Conservation (phyloP, 306 rosid species). For the Rosa multiflora region DNA sequence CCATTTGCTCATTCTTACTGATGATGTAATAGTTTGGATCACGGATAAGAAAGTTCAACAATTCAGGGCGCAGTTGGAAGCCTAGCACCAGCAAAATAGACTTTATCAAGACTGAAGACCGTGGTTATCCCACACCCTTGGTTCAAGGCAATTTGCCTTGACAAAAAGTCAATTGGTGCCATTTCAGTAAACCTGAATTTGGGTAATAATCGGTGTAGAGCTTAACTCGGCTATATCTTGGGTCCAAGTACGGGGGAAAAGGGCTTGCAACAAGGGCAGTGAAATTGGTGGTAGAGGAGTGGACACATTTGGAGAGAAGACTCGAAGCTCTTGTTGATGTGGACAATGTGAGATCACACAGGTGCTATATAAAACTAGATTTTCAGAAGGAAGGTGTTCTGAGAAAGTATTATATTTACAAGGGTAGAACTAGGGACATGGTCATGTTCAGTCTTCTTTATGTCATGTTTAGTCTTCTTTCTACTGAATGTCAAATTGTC, state of each 20-base stretch:
- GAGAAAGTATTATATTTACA: no score
- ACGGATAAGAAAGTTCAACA: slow-evolving; percentile 38
- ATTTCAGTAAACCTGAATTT: slow-evolving; percentile 33
- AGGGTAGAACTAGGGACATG: no score
- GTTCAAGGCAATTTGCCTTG: slow-evolving; percentile 62
- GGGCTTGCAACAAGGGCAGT: slow-evolving; percentile 64
- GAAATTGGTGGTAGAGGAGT: slow-evolving; percentile 45
- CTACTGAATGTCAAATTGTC: no score
- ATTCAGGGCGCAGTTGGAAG: slow-evolving; percentile 54
- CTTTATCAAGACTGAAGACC: slow-evolving; percentile 33
- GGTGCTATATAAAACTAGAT: no score
- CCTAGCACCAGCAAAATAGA: slow-evolving; percentile 42
- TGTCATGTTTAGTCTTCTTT: no score
- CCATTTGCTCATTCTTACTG: no score
- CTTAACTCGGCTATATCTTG: slow-evolving; percentile 60
- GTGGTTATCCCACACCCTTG: slow-evolving; percentile 40
- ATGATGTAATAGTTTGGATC: no score
- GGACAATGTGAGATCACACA: slow-evolving; percentile 29
- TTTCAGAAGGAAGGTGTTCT: no score
- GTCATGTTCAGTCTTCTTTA: no score
- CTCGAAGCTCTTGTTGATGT: slow-evolving; percentile 71
- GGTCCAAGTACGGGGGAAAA: slow-evolving; percentile 65
- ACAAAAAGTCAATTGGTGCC: slow-evolving; percentile 49
- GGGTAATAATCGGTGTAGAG: slow-evolving; percentile 35
- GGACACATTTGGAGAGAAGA: slow-evolving; percentile 63